Base-by-base conservation (phyloP, 2,329 filamentous ascomycete species). In the Proliferodiscus dingleyae region DNA sequence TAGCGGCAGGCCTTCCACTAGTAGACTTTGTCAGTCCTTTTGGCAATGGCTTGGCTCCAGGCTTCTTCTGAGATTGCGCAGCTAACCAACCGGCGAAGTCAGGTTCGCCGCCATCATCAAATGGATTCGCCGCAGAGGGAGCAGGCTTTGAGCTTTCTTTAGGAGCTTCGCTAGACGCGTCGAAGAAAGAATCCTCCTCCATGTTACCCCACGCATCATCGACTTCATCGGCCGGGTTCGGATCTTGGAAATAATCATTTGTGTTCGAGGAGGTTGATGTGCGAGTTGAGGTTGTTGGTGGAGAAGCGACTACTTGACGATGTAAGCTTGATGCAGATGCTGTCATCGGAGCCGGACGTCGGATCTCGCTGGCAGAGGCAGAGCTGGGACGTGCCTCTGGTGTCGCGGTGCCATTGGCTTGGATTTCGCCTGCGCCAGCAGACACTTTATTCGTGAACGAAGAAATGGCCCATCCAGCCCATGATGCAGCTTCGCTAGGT, bases 381-480 rank as follows among this genome's bases (percentile, higher is more conserved):
- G 68, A 63, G 0, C 61, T 55, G 2, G 67, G 62, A 19, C 71
- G 70, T 11, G 68, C 67, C 16, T 74, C 67, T 10, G 70, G 61
- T 0, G 68, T 60, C 3, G 71, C 60, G 2, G 67, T 64, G 28
- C 69, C 69, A 49, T 63, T 66, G 38, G 69, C 10, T 61, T 91
- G 76, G 52, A 98, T 98, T 46, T 96, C 86, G 15, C 93, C 93
- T 7, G 85, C 85, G 0, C 89, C 89, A 0, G 86, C 70, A 2
- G 88, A 83, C 10, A 97, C 66, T 60, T 95, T 96, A 67, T 97
- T 97, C 2, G 93, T 97, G 63, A 98, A 98, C 1, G 89, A 96
- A 0, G 93, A 97, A 44, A 98, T 96, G 1, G 93, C 93, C 93
- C 93, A 98, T 10, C 93, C 93, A 1, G 93, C 81, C 93, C 93